phyloP scores from a whole-genome alignment of 352 stramenopile genomes.

The Globisporangium rhizosaccharum region DNA sequence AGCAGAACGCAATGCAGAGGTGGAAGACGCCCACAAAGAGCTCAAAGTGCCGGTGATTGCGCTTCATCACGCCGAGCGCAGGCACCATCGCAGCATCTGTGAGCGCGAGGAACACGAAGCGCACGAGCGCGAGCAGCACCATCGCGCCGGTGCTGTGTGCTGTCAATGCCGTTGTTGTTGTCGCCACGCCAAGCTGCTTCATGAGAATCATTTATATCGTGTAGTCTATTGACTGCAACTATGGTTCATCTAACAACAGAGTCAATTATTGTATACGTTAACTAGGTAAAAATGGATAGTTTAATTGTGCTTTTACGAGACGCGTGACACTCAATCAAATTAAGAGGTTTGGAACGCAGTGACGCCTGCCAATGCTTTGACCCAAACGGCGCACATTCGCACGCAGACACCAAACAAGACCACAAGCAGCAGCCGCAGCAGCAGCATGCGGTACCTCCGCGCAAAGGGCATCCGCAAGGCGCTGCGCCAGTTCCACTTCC shows the following conservation, averaged over 20 bases:
- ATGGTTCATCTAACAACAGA: background rate
- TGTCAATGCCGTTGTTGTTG: background rate
- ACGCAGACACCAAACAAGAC: background rate
- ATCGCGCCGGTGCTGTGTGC: constrained; percentile 2
- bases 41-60: constrained; percentile 85
- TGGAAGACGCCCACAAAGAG: constrained; percentile 86
- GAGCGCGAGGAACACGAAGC: constrained; percentile 68
- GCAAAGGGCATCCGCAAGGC: constrained; percentile 85
- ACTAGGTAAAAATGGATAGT: no score
- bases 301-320: no score
- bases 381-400: constrained; percentile 2
- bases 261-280: no score
- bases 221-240: background rate
- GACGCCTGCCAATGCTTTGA: constrained; percentile 5
- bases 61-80: constrained; percentile 71
- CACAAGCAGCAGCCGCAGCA: background rate
- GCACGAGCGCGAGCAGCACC: constrained; percentile 40
- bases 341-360: no score
- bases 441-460: constrained; percentile 69
- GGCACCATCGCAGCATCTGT: constrained; percentile 73
- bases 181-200: no score
- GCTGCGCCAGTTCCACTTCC: constrained; percentile 84
- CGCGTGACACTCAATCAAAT: no score
- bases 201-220: no score
- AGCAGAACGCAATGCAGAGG: constrained; percentile 71